Conservation (phyloP, 2,329 filamentous ascomycete species). For the Allantophomopsis cytisporea region DNA sequence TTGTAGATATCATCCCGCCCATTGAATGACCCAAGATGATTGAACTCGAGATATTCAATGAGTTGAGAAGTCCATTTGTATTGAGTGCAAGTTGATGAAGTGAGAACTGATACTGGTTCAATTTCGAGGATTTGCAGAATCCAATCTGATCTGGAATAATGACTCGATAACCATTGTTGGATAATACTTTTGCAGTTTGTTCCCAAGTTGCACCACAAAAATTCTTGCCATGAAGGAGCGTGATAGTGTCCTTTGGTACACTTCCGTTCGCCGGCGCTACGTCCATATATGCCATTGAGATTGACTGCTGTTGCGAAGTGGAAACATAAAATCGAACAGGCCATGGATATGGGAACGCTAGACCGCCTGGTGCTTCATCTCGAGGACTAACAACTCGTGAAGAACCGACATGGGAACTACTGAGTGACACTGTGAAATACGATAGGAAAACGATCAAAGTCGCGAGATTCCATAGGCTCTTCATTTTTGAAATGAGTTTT, state of each 20-base stretch:
- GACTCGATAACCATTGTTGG: slow-evolving; percentile 31
- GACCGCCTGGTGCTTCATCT: slow-evolving; percentile 1
- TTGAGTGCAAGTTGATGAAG: slow-evolving; percentile 36
- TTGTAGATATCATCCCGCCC: slow-evolving; percentile 37
- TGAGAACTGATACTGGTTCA: slow-evolving; percentile 34
- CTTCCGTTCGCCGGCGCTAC: slow-evolving; percentile 23
- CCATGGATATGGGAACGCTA: slow-evolving; percentile 33
- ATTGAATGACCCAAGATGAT: slow-evolving; percentile 39
- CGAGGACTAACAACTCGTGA: no score
- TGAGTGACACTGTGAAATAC: no score
- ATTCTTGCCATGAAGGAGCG: slow-evolving; percentile 41
- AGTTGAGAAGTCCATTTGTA: slow-evolving; percentile 30
- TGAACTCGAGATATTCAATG: slow-evolving; percentile 26
- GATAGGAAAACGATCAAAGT: no score
- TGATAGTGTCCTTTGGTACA: slow-evolving; percentile 18
- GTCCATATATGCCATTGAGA: slow-evolving; percentile 44
- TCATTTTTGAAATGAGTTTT: no score
- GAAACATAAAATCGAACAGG: slow-evolving; percentile 34
- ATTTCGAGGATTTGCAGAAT: slow-evolving; percentile 43
- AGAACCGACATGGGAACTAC: no score
- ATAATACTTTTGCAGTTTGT: slow-evolving; percentile 27
- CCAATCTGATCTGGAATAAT: slow-evolving; percentile 39
- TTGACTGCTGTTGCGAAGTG: slow-evolving; percentile 28
- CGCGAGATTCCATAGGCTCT: no score
- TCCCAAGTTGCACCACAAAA: slow-evolving; percentile 41